Evolutionary conservation across 805 yeast species (phyloP), one percentile per base, ranked within the genome.

Genomic region (Kluyveromyces lactis): DNA sequence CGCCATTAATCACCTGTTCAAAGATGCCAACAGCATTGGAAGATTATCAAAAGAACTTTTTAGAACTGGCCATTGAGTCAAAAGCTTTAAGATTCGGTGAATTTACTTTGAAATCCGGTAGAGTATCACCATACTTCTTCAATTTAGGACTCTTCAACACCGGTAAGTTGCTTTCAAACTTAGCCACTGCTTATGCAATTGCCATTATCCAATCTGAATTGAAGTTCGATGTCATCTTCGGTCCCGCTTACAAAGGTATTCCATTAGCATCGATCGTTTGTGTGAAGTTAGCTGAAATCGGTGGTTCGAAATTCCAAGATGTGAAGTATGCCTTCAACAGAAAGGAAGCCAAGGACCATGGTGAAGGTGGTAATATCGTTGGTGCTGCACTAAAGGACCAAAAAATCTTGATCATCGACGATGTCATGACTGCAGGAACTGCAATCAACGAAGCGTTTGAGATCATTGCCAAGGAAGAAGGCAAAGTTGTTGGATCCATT

Each of bases 231-330:
- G 79, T 92, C 31, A 67, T 90, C 40, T 90, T 90, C 56, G 98
- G 98, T 6, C 98, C 98, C 9, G 98, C 98, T 21, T 90, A 90
- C 66, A 92, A 92, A 67, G 98, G 98, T 15, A 90, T 90, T 52
- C 95, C 98, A 17, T 72, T 90, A 42, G 95, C 95, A 39, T 95
- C 97, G 4, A 74, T 90, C 45, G 86, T 96, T 12, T 86, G 84
- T 43, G 90, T 92, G 42, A 90, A 92, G 63, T 71, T 92, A 44
- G 92, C 90, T 27, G 97, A 92, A 65, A 69, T 87, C 49, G 92
- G 86, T 43, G 86, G 86, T n/a, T 76, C 74, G 41, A 79, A 81
- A 55, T 87, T 77, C 56, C 77, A 75, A 38, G 61, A 77, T 44
- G 68, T 86, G 36, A 86, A 86, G 33, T 92, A 89, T 61, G 79